These are phyloP conservation scores for Ogataea saltuana DNA, from an alignment of 805 yeast species.

Conservation along the genomic window DNA sequence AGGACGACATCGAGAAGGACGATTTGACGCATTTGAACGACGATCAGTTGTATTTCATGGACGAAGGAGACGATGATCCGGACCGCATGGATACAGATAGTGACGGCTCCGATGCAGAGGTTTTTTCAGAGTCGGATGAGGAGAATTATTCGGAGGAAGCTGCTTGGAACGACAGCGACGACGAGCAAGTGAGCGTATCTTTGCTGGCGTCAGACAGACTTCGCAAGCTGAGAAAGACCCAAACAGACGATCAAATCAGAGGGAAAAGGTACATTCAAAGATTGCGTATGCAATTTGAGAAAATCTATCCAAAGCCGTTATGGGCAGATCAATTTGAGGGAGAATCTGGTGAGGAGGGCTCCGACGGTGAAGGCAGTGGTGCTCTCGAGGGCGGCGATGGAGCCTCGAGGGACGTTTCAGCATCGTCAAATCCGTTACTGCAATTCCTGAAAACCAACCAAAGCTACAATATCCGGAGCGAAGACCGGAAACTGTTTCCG, in stretches of 20 bases:
- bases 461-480: constrained; percentile 26
- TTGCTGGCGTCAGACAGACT: constrained; percentile 58
- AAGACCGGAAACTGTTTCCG: constrained; percentile 58
- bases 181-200: constrained; percentile 68
- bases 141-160: constrained; percentile 31
- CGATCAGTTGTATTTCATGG: constrained; percentile 56
- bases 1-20: constrained; percentile 23
- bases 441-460: constrained; percentile 37
- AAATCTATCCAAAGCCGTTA: constrained; percentile 76
- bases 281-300: constrained; percentile 62
- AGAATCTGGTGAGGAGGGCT: constrained; percentile 45
- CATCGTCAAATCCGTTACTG: constrained; percentile 35
- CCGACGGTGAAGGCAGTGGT: constrained; percentile 12
- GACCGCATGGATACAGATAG: constrained; percentile 39
- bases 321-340: constrained; percentile 70
- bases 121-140: constrained; percentile 33
- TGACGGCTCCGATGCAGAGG: constrained; percentile 29
- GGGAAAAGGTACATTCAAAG: constrained; percentile 37
- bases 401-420: constrained; percentile 22
- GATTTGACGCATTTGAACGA: constrained; percentile 39
- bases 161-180: constrained; percentile 92
- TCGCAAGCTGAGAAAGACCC: constrained; percentile 68
- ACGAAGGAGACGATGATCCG: constrained; percentile 42
- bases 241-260: constrained; percentile 35
- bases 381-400: constrained; percentile 12